Percentiles rank a stretch among this genome's conserved stretches.
phyloP scores from a whole-genome alignment of 805 yeast genomes.

The Ogataea nakhonphanomensis region DNA sequence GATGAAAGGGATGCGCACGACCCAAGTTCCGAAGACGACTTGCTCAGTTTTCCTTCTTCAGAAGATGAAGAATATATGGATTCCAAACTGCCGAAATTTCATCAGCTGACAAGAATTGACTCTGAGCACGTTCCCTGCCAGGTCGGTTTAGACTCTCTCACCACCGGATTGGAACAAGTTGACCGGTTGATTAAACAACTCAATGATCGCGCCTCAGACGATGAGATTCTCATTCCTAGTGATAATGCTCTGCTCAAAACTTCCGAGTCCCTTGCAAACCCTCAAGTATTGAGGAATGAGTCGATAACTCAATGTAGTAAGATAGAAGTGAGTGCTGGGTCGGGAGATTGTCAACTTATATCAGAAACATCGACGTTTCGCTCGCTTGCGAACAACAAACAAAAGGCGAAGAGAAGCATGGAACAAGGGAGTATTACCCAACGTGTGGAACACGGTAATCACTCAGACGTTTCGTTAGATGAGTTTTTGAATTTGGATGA shows the following conservation, averaged over 20 bases:
- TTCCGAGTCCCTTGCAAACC: neutral
- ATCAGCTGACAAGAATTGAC: slow-evolving; percentile 13
- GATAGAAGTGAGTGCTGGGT: neutral
- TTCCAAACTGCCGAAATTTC: slow-evolving; percentile 13
- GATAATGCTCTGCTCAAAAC: slow-evolving; percentile 13
- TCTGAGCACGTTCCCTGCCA: slow-evolving; percentile 2
- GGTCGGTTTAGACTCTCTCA: slow-evolving; percentile 14
- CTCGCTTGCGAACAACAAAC: slow-evolving; percentile 15
- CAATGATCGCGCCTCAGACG: slow-evolving; percentile 15
- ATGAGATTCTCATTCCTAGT: slow-evolving; percentile 15
- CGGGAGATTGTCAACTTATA: slow-evolving; percentile 20
- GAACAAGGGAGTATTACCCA: slow-evolving; percentile 1
- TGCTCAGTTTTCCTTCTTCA: slow-evolving; percentile 23
- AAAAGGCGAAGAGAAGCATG: neutral
- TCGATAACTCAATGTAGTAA: too few relatives aligned
- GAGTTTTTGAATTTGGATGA: slow-evolving; percentile 24
- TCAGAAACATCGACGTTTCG: slow-evolving; percentile 27
- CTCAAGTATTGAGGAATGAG: too few relatives aligned
- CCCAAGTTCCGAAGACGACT: slow-evolving; percentile 17
- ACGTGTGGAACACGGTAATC: neutral
- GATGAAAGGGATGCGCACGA: slow-evolving; percentile 14
- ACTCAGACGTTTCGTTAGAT: slow-evolving; percentile 15
- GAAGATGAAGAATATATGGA: slow-evolving; percentile 25
- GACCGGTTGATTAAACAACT: slow-evolving; percentile 29
- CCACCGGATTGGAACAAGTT: slow-evolving; percentile 31